A percentile compares a stretch with the other conserved stretches of the same genome.
phyloP scores from a whole-genome alignment of 805 yeast species.

The Lachancea sp. region DNA sequence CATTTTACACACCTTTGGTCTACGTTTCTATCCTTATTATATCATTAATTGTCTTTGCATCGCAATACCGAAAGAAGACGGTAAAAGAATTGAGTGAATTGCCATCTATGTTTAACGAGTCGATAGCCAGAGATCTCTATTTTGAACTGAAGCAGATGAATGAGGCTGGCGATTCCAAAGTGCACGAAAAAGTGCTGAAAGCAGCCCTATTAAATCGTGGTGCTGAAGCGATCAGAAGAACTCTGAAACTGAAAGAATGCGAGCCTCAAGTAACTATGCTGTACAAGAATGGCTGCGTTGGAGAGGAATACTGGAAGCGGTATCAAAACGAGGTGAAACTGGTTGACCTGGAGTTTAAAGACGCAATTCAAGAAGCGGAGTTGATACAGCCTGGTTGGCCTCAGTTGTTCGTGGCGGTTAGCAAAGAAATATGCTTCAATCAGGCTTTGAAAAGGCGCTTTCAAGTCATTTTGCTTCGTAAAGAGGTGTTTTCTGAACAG shows the following conservation, averaged over 20 bases:
- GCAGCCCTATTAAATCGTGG: conserved; percentile 65
- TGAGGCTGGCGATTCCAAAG: conserved; percentile 39
- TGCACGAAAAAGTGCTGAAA: conserved; percentile 72
- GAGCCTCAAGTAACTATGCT: conserved; percentile 62
- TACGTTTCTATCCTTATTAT: conserved; percentile 65
- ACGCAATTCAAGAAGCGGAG: conserved; percentile 70
- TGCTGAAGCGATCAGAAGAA: conserved; percentile 81
- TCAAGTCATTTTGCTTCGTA: conserved; percentile 37
- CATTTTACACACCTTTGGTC: conserved; percentile 65
- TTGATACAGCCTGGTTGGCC: conserved; percentile 73
- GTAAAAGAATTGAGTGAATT: conserved; percentile 47
- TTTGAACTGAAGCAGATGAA: conserved; percentile 45
- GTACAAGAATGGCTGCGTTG: conserved; percentile 84
- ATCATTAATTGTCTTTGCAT: conserved; percentile 63
- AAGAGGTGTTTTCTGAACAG: conserved; percentile 26
- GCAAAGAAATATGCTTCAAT: conserved; percentile 87
- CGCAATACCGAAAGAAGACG: conserved; percentile 55
- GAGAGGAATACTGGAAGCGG: conserved; percentile 81
- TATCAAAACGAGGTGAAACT: conserved; percentile 70
- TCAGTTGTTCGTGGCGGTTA: conserved; percentile 62
- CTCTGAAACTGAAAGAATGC: conserved; percentile 74
- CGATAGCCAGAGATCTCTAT: conserved; percentile 60
- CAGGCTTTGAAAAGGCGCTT: conserved; percentile 81
- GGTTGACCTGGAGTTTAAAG: conserved; percentile 75
- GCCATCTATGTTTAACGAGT: conserved; percentile 68